phyloP scores from a whole-genome alignment of 371 early-diverging fungal species.

The Circinella minor region DNA sequence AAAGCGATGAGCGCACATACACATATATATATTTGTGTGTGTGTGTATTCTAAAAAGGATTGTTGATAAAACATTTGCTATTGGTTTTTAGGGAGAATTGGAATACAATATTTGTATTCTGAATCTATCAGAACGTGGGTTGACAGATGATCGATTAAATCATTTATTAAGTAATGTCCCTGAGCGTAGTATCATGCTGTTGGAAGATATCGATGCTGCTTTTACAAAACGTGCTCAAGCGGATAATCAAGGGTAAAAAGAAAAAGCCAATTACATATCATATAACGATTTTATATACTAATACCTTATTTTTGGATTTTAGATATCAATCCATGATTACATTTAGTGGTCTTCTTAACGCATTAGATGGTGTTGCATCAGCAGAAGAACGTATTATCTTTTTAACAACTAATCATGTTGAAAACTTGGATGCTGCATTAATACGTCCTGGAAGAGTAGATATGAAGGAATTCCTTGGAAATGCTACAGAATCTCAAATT shows the following conservation, averaged over 20 bases:
- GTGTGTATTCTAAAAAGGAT: too few relatives aligned
- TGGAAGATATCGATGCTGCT: slow-evolving; percentile 99
- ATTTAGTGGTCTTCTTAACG: slow-evolving; percentile 98
- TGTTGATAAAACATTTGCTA: too few relatives aligned
- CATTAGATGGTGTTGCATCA: slow-evolving; percentile 98
- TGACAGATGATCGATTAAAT: slow-evolving; percentile 96
- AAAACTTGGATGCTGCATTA: slow-evolving; percentile 95
- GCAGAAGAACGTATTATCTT: slow-evolving; percentile 97
- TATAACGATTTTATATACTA: background rate
- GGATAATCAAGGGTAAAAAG: slow-evolving; percentile 62
- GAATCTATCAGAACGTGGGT: slow-evolving; percentile 91
- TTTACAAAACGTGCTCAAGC: slow-evolving; percentile 75
- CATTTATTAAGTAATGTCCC: slow-evolving; percentile 94
- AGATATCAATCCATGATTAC: slow-evolving; percentile 94
- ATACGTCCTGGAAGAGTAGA: slow-evolving; percentile 99
- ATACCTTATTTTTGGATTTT: background rate
- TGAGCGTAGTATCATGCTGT: slow-evolving; percentile 92
- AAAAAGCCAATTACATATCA: background rate
- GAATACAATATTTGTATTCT: slow-evolving; percentile 98
- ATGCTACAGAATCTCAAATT: slow-evolving; percentile 82
- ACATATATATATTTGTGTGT: too few relatives aligned
- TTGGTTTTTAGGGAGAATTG: slow-evolving; percentile 69
- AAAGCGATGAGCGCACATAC: too few relatives aligned
- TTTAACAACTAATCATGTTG: slow-evolving; percentile 99
- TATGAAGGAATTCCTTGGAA: slow-evolving; percentile 87